Percentiles rank a stretch among this genome's conserved stretches.
phyloP scores from a whole-genome alignment of 257 asterid genomes.

The Solanum gandarillasii region DNA sequence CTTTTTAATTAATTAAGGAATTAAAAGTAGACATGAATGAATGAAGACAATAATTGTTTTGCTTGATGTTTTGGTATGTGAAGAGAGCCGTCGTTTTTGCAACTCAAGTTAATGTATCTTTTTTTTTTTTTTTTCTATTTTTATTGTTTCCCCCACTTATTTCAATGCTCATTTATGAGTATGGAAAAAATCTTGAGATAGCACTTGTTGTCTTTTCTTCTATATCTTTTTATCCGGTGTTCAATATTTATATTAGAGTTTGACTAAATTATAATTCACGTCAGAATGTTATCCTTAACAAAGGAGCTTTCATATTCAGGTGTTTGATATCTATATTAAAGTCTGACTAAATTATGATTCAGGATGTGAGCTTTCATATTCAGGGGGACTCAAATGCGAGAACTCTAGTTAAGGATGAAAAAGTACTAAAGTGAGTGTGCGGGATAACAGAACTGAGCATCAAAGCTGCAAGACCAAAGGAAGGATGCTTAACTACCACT shows the following conservation, averaged over 20 bases:
- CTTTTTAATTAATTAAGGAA: background rate
- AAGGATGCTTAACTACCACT: too few species aligned
- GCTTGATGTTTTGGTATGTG: slow-evolving; percentile 5
- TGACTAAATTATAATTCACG: too few species aligned
- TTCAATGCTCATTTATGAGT: background rate
- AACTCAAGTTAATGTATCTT: background rate
- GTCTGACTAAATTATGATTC: background rate
- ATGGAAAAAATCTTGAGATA: background rate
- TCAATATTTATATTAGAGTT: too few species aligned
- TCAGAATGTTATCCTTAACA: too few species aligned
- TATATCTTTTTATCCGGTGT: too few species aligned
- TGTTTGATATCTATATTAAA: too few species aligned
- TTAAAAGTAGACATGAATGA: background rate
- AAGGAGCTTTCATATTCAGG: too few species aligned
- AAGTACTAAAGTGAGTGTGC: background rate
- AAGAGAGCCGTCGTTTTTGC: slow-evolving; percentile 10
- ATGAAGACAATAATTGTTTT: background rate
- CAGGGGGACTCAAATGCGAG: background rate
- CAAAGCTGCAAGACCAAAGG: background rate
- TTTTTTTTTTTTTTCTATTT: background rate
- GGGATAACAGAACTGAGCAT: too few species aligned
- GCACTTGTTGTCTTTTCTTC: background rate
- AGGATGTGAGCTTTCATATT: background rate
- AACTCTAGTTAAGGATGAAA: too few species aligned
- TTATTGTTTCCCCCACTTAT: background rate